Evolutionary conservation across 768 basidiomycete genomes (phyloP), one percentile per base, ranked within the genome.

Genomic region (Kwoniella europaea): DNA sequence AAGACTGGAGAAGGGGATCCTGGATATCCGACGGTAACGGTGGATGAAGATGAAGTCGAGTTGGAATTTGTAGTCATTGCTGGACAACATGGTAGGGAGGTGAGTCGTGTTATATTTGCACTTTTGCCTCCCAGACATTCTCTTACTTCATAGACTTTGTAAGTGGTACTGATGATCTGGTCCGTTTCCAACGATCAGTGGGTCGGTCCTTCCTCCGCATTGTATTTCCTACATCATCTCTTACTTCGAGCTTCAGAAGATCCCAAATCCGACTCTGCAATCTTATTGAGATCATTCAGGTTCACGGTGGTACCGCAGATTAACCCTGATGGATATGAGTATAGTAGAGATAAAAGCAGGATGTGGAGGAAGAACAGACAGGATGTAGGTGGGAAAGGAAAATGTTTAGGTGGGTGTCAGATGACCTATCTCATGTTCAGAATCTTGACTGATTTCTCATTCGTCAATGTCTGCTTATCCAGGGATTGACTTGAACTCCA

Each of bases 401-500:
- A 67, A 63, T 72, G 84, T 73, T 46, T 42, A 24, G 81, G 80
- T 82, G n/a, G 65, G 80, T 70, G 22, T 6, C 15, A 35, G 7
- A 35, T 35, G 35, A 35, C 6, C 12, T 18, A 53, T 27, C 9
- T 10, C 6, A 20, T 15, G 62, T 5, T 64, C 3, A 29, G 16
- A 9, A 1, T 50, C 6, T 20, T 3, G 4, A 35, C 35, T 35
- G 3, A 35, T 4, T 35, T 35, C 7, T 35, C 3, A 6, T 4
- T 7, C 35, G 3, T 35, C 35, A 35, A 1, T 35, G 35, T 20
- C 1, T n/a, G 5, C 16, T n/a, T 12, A 13, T 7, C 81, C 85
- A 86, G 86, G 93, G 0, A 84, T 93, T 35, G 93, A 94, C 79
- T 89, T 92, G 87, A 92, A 93, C 80, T 85, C 91, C 50, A 91